phyloP scores from a whole-genome alignment of 257 asterid genomes.

The Penstemon barbatus region DNA sequence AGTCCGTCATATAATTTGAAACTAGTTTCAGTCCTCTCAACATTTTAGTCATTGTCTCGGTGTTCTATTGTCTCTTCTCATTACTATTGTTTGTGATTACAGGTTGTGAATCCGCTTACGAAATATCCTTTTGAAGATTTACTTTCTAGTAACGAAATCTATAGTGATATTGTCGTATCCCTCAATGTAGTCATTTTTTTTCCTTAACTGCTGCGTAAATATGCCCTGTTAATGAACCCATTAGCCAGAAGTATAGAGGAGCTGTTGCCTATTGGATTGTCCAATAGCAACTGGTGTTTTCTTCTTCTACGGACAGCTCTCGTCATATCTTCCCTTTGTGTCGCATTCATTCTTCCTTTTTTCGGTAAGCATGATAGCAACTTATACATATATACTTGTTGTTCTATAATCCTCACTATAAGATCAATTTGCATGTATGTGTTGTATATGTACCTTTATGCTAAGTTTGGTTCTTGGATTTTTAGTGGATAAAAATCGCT shows the following conservation, averaged over 20 bases:
- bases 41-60: not conserved
- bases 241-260: constrained; percentile 74
- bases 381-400: not conserved
- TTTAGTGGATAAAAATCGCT: no score
- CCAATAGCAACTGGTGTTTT: constrained; percentile 56
- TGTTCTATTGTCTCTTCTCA: not conserved
- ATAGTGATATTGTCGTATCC: not conserved
- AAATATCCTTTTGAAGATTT: constrained; percentile 64
- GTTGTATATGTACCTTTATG: no score
- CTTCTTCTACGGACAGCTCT: constrained; percentile 63
- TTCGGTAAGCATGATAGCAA: constrained; percentile 45
- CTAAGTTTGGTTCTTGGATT: no score
- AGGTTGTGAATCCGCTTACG: constrained; percentile 80
- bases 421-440: no score
- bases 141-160: constrained; percentile 1
- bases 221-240: constrained; percentile 83
- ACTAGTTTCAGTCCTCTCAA: not conserved
- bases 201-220: constrained; percentile 58
- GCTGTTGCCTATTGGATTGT: constrained; percentile 50
- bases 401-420: not conserved
- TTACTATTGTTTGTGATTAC: constrained; percentile 30
- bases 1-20: no score
- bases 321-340: constrained; percentile 62
- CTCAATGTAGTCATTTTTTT: not conserved
- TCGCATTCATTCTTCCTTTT: constrained; percentile 79